Conservation (phyloP, 2,329 filamentous ascomycete genomes). For the Lecanicillium sp. region DNA sequence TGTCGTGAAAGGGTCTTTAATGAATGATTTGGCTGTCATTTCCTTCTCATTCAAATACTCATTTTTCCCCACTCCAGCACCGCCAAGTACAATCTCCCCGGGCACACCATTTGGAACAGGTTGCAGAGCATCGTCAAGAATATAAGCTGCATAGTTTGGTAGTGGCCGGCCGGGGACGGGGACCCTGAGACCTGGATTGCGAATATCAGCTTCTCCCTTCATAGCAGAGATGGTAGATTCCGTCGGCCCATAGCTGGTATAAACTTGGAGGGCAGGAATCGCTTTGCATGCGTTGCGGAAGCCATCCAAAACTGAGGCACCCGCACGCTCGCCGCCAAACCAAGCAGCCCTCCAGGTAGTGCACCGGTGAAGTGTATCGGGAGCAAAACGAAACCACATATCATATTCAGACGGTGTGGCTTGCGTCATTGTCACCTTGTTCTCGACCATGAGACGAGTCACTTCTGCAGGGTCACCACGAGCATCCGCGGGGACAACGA, state of each 20-base stretch:
- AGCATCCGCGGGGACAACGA: neutral
- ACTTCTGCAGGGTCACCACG: slow-evolving; percentile 3
- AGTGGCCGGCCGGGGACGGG: neutral
- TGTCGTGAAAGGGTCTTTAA: neutral
- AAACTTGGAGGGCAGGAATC: neutral
- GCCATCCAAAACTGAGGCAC: neutral
- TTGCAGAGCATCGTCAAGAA: slow-evolving; percentile 24
- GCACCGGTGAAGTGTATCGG: neutral
- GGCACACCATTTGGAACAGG: slow-evolving; percentile 11
- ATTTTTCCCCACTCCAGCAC: slow-evolving; percentile 26
- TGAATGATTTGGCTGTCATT: slow-evolving; percentile 4
- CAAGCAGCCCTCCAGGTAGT: neutral
- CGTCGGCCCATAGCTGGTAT: slow-evolving; percentile 5
- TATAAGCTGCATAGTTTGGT: slow-evolving; percentile 26
- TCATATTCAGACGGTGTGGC: slow-evolving; percentile 8
- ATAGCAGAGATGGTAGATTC: slow-evolving; percentile 1
- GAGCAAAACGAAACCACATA: slow-evolving; percentile 3
- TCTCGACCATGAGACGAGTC: neutral
- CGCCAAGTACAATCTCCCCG: slow-evolving; percentile 16
- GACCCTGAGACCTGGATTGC: neutral
- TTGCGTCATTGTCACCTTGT: neutral
- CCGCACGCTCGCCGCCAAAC: neutral
- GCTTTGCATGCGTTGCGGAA: slow-evolving; percentile 1
- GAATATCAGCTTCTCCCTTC: slow-evolving; percentile 2
- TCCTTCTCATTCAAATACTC: slow-evolving; percentile 28